phyloP scores from a whole-genome alignment of 805 yeast genomes.

The Clavispora phyllophila region DNA sequence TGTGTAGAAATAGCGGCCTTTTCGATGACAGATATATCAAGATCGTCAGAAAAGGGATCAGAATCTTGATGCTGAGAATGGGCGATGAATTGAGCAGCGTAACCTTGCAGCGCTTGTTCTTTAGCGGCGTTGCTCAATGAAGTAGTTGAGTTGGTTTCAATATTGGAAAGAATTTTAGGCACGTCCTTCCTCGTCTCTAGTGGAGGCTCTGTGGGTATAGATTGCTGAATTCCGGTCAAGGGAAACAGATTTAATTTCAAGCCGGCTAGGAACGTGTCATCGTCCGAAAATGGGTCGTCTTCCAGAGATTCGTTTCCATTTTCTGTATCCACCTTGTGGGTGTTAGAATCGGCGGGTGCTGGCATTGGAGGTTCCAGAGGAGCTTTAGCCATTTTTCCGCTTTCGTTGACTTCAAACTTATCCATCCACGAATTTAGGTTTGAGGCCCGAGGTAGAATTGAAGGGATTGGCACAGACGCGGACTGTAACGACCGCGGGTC shows the following conservation, averaged over 20 bases:
- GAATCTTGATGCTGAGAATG: constrained; percentile 4
- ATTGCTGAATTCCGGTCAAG: not conserved
- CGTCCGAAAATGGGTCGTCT: constrained; percentile 28
- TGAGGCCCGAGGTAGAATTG: not conserved
- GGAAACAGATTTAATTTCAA: constrained; percentile 8
- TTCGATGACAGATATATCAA: constrained; percentile 12
- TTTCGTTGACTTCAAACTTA: constrained; percentile 19
- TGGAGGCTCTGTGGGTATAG: not conserved
- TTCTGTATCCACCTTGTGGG: not conserved
- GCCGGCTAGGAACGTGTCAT: constrained; percentile 18
- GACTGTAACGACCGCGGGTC: constrained; percentile 14
- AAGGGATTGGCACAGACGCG: not conserved
- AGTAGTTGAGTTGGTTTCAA: not conserved
- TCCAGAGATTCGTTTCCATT: not conserved
- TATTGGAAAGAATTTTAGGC: not conserved
- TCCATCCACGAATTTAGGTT: constrained; percentile 25
- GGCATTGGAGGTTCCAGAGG: not conserved
- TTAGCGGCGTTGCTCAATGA: not conserved
- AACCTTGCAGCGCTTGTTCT: not conserved
- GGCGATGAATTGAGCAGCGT: not conserved
- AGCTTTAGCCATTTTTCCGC: not conserved
- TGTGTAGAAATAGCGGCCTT: constrained; percentile 4
- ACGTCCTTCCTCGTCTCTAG: not conserved
- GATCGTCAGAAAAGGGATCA: constrained; percentile 17
- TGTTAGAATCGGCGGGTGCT: not conserved